A percentile compares a stretch with the other conserved stretches of the same genome.
Conservation (phyloP, 148 eudicot genomes). For the Camellia lanceoleosa region DNA sequence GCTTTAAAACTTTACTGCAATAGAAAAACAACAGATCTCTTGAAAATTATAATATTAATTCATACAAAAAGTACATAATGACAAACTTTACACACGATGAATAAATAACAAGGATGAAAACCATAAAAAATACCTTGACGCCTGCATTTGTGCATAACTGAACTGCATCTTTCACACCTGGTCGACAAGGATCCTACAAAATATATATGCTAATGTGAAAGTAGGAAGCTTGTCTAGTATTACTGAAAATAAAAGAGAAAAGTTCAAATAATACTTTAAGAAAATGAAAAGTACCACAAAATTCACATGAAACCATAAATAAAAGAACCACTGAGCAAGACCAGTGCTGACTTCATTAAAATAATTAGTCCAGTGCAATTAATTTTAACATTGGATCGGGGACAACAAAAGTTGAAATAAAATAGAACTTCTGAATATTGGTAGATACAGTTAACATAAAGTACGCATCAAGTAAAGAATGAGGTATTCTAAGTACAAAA, state of each 20-base stretch:
- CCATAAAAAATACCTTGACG: constrained; percentile 46
- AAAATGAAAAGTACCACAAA: not conserved
- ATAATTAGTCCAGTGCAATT: not conserved
- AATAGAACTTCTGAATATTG: not conserved
- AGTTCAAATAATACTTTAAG: not conserved
- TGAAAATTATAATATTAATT: not conserved
- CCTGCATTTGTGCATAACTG: constrained; percentile 67
- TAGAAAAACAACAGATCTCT: not conserved
- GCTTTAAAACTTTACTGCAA: not conserved
- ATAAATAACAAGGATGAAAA: not conserved
- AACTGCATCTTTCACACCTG: constrained; percentile 71
- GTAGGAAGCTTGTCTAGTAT: not conserved
- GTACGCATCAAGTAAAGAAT: no score
- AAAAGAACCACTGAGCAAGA: not conserved
- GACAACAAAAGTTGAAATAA: not conserved
- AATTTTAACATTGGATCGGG: not conserved
- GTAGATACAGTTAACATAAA: not conserved
- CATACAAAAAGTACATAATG: not conserved
- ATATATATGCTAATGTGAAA: not conserved
- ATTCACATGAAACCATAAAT: not conserved
- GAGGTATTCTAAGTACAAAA: no score
- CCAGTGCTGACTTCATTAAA: not conserved
- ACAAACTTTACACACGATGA: not conserved
- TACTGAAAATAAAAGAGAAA: not conserved
- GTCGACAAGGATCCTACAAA: constrained; percentile 84